Evolutionary conservation across 2,329 filamentous ascomycete genomes (phyloP), one percentile per base, ranked within the genome.

Genomic region (Tolypocladium nubicola): DNA sequence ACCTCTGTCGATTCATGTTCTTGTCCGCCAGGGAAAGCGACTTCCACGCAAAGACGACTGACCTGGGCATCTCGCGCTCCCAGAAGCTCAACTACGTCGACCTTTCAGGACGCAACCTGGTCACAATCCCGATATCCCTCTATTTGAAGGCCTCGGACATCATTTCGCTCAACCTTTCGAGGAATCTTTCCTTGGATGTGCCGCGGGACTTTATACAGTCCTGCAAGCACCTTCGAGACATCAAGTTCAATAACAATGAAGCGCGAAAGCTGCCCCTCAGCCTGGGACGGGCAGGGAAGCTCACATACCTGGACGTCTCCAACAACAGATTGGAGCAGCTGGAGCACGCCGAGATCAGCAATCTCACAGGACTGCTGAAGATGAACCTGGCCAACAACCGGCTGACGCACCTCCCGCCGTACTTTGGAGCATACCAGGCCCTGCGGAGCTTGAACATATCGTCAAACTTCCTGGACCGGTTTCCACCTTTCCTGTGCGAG

Each of bases 161-260:
- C 64, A 93, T 96, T 57, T 95, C 91, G 0, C 81, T 99, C 43
- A 97, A 99, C 67, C 78, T 99, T 11, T 97, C 94, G 1, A 84
- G 90, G 41, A 99, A 99, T 65, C 76, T 97, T 50, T 94, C 91
- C 0, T 79, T 99, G 35, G 90, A 97, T 65, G 86, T 99, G 16
- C 94, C 94, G 0, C 90, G 91, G 67, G 94, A 99, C 71, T 99
- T 99, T 68, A 92, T 99, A 57, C 90, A 96, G 69, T 89, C 90
- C 35, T 99, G 94, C 73, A 85, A 87, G 64, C 91, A 93, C 66
- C 77, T 99, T 23, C 85, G 93, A 54, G 94, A 99, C 70, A 94
- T 99, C 78, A 96, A 95, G 67, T 99, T 88, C 72, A 91, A 89
- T 64, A 93, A 91, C 68, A 97, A 97, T 66, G 94, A 99, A 70